Conservation (phyloP, 257 asterid genomes). For the Eustoma russellianum region DNA sequence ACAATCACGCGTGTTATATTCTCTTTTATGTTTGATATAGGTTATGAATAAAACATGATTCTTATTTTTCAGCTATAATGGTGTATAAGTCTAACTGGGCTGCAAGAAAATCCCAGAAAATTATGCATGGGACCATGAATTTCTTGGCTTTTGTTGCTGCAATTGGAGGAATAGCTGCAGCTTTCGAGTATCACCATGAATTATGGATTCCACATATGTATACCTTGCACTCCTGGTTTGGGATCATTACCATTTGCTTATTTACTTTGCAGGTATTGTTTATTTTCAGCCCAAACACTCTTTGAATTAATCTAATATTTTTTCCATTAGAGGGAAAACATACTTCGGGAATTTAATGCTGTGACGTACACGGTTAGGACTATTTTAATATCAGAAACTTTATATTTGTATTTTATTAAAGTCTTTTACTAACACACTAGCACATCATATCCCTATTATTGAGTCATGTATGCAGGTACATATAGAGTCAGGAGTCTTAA, state of each 20-base stretch:
- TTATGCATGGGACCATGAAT: slow-evolving; percentile 31
- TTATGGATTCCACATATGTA: slow-evolving; percentile 27
- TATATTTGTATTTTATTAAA: no score
- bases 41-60: no score
- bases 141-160: slow-evolving; percentile 37
- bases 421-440: no score
- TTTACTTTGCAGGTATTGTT: slow-evolving; percentile 34
- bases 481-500: no score
- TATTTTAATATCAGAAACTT: no score
- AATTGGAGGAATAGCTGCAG: slow-evolving; percentile 47
- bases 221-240: slow-evolving; percentile 66
- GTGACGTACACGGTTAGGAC: no score
- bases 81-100: slow-evolving; percentile 28
- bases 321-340: not conserved
- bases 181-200: slow-evolving; percentile 43
- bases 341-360: no score
- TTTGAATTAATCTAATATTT: not conserved
- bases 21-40: no score
- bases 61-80: slow-evolving; percentile 35
- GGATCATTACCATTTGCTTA: slow-evolving; percentile 47
- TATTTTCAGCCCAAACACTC: not conserved
- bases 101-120: slow-evolving; percentile 21
- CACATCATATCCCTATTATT: no score
- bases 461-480: no score
- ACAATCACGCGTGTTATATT: no score